Percentiles rank a stretch among this genome's conserved stretches.
These are phyloP conservation scores for Trifolium fragiferum DNA, from an alignment of 306 rosid genomes.

Conservation along the genomic window DNA sequence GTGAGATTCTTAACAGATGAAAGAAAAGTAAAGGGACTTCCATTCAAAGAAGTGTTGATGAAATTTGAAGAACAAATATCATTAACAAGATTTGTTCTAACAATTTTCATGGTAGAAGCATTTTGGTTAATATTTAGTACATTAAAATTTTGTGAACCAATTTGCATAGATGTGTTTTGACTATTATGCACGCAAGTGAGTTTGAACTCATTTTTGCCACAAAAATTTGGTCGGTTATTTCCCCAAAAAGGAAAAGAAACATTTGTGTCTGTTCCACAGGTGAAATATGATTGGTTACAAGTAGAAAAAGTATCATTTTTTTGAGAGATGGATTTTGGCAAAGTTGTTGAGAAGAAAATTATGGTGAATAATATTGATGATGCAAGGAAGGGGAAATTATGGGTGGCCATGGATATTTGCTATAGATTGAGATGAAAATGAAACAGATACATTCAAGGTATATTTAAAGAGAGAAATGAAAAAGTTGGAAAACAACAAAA, in stretches of 20 bases:
- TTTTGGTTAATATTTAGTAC: slow-evolving; percentile 42
- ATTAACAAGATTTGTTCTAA: slow-evolving; percentile 41
- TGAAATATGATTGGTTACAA: slow-evolving; percentile 44
- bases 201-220: slow-evolving; percentile 41
- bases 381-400: slow-evolving; percentile 27
- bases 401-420: slow-evolving; percentile 5
- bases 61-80: slow-evolving; percentile 45
- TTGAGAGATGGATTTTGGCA: slow-evolving; percentile 44
- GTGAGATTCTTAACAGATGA: slow-evolving; percentile 41
- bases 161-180: slow-evolving; percentile 35
- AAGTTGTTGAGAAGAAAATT: slow-evolving; percentile 33
- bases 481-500: not conserved
- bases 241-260: slow-evolving; percentile 50
- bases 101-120: slow-evolving; percentile 37
- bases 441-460: not conserved
- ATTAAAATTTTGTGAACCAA: slow-evolving; percentile 39
- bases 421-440: not conserved
- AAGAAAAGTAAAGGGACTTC: slow-evolving; percentile 37
- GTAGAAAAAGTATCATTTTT: slow-evolving; percentile 16
- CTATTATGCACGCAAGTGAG: slow-evolving; percentile 36
- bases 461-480: not conserved
- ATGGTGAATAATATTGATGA: slow-evolving; percentile 1
- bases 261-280: slow-evolving; percentile 42
- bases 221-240: slow-evolving; percentile 32
- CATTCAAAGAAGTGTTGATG: slow-evolving; percentile 42